Evolutionary conservation across 257 asterid genomes (phyloP).

Genomic region (Misopates orontium): DNA sequence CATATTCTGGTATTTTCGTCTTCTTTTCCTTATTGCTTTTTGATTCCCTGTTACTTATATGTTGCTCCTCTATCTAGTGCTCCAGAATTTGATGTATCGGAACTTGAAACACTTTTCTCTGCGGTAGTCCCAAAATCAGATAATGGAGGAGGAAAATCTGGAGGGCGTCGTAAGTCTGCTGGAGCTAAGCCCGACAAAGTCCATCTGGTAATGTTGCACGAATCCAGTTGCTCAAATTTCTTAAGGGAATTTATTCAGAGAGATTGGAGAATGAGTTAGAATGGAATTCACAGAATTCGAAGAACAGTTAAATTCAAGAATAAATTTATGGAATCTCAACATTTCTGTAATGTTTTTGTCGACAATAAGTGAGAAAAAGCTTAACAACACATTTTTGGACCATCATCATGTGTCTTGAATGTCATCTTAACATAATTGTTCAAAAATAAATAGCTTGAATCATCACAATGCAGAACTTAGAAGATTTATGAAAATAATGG

Average conservation of each 20-base stretch:
- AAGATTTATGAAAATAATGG: constrained; percentile 13
- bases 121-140: constrained; percentile 83
- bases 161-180: constrained; percentile 81
- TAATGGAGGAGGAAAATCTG: constrained; percentile 64
- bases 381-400: not conserved
- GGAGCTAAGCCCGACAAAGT: constrained; percentile 89
- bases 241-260: constrained; percentile 5
- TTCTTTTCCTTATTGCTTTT: not conserved
- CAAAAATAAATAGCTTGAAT: not conserved
- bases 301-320: not conserved
- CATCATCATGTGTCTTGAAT: constrained; percentile 15
- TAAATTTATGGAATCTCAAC: constrained; percentile 8
- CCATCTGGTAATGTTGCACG: constrained; percentile 73
- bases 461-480: not conserved
- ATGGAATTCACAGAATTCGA: not conserved
- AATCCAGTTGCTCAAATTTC: constrained; percentile 14
- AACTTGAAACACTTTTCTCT: constrained; percentile 94
- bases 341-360: constrained; percentile 13
- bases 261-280: not conserved
- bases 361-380: constrained; percentile 7
- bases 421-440: not conserved
- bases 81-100: constrained; percentile 91
- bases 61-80: constrained; percentile 51
- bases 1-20: not conserved
- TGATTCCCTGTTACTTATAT: constrained; percentile 30